These are phyloP conservation scores for Trichoderma koningiopsis DNA, from an alignment of 2,329 filamentous ascomycete species.

Conservation along the genomic window DNA sequence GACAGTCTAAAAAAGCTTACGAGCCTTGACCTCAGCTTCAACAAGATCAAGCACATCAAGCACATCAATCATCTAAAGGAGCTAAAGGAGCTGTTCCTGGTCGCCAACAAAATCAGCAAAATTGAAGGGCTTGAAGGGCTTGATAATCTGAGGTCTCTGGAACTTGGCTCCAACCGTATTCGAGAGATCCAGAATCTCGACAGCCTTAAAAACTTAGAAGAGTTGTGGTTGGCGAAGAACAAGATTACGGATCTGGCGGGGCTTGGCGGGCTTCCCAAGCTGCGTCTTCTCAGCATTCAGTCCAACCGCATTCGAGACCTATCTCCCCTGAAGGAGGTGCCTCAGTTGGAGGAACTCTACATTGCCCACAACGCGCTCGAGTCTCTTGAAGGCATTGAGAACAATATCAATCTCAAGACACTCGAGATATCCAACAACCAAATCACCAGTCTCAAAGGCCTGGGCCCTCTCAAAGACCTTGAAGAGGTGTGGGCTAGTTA, in stretches of 20 bases:
- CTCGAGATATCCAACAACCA: constrained; percentile 91
- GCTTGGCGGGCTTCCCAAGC: constrained; percentile 71
- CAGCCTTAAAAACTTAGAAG: constrained; percentile 72
- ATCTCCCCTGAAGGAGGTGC: constrained; percentile 71
- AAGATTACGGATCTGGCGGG: constrained; percentile 85
- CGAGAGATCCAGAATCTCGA: constrained; percentile 86
- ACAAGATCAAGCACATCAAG: constrained; percentile 99
- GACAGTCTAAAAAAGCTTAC: constrained; percentile 76
- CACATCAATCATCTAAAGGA: constrained; percentile 75
- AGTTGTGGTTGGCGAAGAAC: constrained; percentile 95
- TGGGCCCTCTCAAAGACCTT: constrained; percentile 68
- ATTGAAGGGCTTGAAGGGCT: constrained; percentile 85
- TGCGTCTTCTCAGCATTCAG: constrained; percentile 90
- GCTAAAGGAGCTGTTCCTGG: constrained; percentile 83
- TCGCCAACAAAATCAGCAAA: constrained; percentile 87
- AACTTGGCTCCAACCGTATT: constrained; percentile 90
- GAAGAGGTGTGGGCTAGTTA: constrained; percentile 96
- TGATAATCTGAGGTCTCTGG: constrained; percentile 75
- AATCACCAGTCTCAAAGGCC: constrained; percentile 71
- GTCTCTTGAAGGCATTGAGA: constrained; percentile 71
- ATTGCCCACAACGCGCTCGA: constrained; percentile 92
- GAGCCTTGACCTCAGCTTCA: constrained; percentile 90
- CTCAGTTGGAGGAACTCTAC: constrained; percentile 87
- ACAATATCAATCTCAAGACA: constrained; percentile 68
- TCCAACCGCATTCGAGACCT: constrained; percentile 87